These are phyloP conservation scores for Smallanthus sonchifolius DNA, from an alignment of 129 eudicot species.

Conservation along the genomic window DNA sequence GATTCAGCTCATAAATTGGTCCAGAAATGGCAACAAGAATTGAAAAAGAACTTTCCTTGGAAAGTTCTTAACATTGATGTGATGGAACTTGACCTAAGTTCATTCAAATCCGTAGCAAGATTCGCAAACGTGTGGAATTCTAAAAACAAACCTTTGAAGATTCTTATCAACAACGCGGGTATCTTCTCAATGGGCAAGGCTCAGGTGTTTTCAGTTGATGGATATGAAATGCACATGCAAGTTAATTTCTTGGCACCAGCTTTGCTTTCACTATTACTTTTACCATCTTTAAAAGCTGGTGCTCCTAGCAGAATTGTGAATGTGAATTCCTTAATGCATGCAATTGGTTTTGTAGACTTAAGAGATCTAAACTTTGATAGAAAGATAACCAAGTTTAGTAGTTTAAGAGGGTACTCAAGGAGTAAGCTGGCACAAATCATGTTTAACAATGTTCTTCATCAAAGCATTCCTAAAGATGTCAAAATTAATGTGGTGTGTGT, in stretches of 20 bases:
- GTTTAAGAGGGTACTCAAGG: slow-evolving; percentile 42
- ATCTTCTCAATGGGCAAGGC: slow-evolving; percentile 38
- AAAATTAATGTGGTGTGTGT: slow-evolving; percentile 37
- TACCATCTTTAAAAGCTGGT: slow-evolving; percentile 30
- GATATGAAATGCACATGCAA: slow-evolving; percentile 42
- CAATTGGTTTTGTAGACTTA: slow-evolving; percentile 31
- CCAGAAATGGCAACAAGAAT: slow-evolving; percentile 28
- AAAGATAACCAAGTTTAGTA: slow-evolving; percentile 15
- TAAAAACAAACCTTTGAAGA: slow-evolving; percentile 23
- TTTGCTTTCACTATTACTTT: slow-evolving; percentile 32
- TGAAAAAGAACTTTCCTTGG: background rate
- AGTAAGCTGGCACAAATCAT: slow-evolving; percentile 48
- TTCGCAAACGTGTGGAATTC: slow-evolving; percentile 35
- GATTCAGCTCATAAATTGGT: slow-evolving; percentile 26
- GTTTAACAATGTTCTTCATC: slow-evolving; percentile 44
- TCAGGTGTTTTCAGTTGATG: slow-evolving; percentile 28
- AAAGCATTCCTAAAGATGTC: slow-evolving; percentile 22
- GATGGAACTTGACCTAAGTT: slow-evolving; percentile 40
- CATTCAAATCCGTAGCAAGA: slow-evolving; percentile 29
- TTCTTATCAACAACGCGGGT: slow-evolving; percentile 49
- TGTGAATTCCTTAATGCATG: slow-evolving; percentile 42
- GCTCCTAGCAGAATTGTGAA: slow-evolving; percentile 36
- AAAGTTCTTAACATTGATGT: slow-evolving; percentile 18
- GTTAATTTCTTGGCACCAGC: slow-evolving; percentile 45
- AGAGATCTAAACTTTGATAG: slow-evolving; percentile 36